Evolutionary conservation across 2,329 filamentous ascomycete genomes (phyloP).

Genomic region (Aspergillus neoniger): DNA sequence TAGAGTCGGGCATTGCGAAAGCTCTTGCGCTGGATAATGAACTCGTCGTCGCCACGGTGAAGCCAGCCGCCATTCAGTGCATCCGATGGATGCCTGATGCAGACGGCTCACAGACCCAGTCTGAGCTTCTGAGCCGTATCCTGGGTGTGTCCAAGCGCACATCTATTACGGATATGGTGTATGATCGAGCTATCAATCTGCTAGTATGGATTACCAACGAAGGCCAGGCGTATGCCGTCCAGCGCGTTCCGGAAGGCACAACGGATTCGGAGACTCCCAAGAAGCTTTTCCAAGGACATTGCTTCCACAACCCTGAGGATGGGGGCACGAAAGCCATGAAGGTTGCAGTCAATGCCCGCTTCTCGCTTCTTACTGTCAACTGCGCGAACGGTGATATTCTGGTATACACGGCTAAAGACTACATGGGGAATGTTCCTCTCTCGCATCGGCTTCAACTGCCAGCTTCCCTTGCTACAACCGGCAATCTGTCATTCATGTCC

Average conservation of each 20-base stretch:
- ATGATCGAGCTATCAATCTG: constrained; percentile 95
- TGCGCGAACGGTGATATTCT: constrained; percentile 76
- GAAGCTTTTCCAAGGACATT: constrained; percentile 83
- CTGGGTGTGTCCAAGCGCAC: constrained; percentile 78
- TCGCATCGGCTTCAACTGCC: constrained; percentile 77
- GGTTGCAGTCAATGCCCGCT: constrained; percentile 87
- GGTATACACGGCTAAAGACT: constrained; percentile 92
- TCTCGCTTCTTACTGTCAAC: constrained; percentile 87
- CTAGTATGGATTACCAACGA: constrained; percentile 89
- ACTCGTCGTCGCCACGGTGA: constrained; percentile 84
- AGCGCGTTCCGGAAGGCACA: constrained; percentile 57
- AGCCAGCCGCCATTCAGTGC: constrained; percentile 92
- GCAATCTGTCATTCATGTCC: constrained; percentile 69
- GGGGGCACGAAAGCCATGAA: constrained; percentile 65
- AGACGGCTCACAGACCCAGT: constrained; percentile 80
- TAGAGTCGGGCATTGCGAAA: constrained; percentile 89
- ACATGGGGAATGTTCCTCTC: constrained; percentile 84
- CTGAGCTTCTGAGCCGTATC: constrained; percentile 86
- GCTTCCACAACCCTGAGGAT: constrained; percentile 75
- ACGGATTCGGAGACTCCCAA: constrained; percentile 54
- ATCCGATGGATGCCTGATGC: constrained; percentile 91
- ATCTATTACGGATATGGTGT: constrained; percentile 78
- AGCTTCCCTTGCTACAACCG: constrained; percentile 67
- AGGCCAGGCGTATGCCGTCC: constrained; percentile 86
- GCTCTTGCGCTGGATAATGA: constrained; percentile 90